Evolutionary conservation across 331 rosid species (phyloP), one percentile per base, ranked within the genome.

Genomic region (Erythrophleum ivorense): DNA sequence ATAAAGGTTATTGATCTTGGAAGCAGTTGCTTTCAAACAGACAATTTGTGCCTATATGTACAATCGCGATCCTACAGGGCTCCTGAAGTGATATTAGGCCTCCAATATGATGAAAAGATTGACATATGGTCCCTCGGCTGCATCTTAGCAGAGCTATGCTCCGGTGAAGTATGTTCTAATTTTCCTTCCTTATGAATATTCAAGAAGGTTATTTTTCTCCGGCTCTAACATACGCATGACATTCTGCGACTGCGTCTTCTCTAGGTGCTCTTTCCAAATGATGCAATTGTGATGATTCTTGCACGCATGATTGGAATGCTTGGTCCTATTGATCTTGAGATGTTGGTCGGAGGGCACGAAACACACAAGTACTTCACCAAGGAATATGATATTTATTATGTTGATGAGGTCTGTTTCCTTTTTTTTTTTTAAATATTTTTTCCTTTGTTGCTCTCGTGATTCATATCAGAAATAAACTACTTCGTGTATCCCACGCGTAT

Each of bases 81-180:
- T 83, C 99, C 99, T 19, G 99, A 96, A 90, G 98, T 96, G 81
- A 96, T 96, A 73, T 91, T 96, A 43, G 99, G 99, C 85, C 97
- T 94, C 80, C 91, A 95, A 16, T 96, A 96, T 81, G 92, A 96
- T 40, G 92, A 94, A 62, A 96, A 89, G 89, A 96, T 96, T 71
- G 99, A 96, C 81, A 82, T 96, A 82, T 96, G 99, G 99, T 96
- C 99, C 33, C 97, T 96, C 4, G 99, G 99, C 81, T 96, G 99
- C 69, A 92, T 96, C 83, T 87, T 96, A 87, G 99, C 97, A 7
- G 99, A 96, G 91, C 86, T 96, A 82, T 92, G 90, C 88, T 94
- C 97, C 0, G 99, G 99, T 38, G 98, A 94, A 85, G 99, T 96
- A 92, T 49, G 95, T 82, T 60, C 72, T 80, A 62, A 19, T 78